Evolutionary conservation across 2,329 filamentous ascomycete genomes (phyloP).

Genomic region (Aspergillus pseudoviridinutans): DNA sequence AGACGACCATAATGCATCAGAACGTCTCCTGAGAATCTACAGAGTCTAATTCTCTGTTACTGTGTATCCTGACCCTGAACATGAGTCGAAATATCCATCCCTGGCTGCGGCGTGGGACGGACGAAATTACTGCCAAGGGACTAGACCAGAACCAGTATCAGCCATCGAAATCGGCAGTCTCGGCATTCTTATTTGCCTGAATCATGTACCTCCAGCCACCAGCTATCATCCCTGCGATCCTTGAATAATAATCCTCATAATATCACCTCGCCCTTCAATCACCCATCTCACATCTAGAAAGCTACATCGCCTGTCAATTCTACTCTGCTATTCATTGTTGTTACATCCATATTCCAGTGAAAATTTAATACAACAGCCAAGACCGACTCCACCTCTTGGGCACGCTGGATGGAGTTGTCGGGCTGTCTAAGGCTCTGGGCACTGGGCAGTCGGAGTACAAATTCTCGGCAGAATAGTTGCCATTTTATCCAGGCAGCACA

Average conservation of each 20-base stretch:
- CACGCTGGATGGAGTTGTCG: too few species aligned
- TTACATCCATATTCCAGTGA: too few species aligned
- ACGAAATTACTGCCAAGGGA: neutral
- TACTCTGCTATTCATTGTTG: too few species aligned
- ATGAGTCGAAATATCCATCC: neutral
- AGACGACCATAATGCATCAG: neutral
- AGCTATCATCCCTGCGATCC: too few species aligned
- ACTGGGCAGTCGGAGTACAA: neutral
- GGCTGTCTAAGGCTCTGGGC: too few species aligned
- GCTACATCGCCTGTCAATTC: too few species aligned
- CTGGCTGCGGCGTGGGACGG: neutral
- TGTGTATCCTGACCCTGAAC: neutral
- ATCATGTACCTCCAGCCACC: too few species aligned
- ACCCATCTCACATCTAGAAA: too few species aligned
- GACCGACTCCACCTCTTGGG: too few species aligned
- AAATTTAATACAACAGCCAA: too few species aligned
- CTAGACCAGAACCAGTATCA: neutral
- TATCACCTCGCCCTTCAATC: too few species aligned
- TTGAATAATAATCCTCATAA: neutral
- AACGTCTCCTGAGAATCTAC: neutral
- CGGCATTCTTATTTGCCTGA: too few species aligned
- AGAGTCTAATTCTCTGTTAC: neutral
- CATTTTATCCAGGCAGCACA: neutral
- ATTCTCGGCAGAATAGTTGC: neutral
- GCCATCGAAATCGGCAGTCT: neutral